Percentiles rank a stretch among this genome's conserved stretches.
Evolutionary conservation across 345 rosid species (phyloP).

Genomic region (Pugionium dolabratum): DNA sequence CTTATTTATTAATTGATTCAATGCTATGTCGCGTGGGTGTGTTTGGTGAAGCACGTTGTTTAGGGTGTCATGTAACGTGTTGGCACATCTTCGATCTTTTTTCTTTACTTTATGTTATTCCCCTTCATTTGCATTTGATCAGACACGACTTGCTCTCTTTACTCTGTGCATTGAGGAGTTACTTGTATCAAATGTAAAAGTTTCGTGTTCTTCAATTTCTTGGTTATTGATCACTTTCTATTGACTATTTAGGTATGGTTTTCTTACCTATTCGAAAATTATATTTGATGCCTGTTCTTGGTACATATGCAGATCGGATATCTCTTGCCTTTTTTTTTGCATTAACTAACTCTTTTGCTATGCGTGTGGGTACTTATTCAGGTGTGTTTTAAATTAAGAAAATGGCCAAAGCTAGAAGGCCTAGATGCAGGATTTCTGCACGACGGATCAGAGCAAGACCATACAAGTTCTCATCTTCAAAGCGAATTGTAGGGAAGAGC

Average conservation of each 20-base stretch:
- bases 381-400: slow-evolving; percentile 14
- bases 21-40: slow-evolving; percentile 21
- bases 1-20: slow-evolving; percentile 12
- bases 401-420: slow-evolving; percentile 74
- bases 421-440: slow-evolving; percentile 53
- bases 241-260: too few relatives aligned
- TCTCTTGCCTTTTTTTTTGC: too few relatives aligned
- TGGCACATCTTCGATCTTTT: not conserved
- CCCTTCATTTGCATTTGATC: too few relatives aligned
- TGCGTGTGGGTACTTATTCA: slow-evolving; percentile 10
- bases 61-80: slow-evolving; percentile 13
- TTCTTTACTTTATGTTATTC: too few relatives aligned
- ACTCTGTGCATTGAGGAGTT: too few relatives aligned
- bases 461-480: slow-evolving; percentile 37
- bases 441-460: slow-evolving; percentile 57
- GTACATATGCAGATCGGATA: too few relatives aligned
- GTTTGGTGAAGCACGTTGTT: slow-evolving; percentile 27
- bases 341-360: not conserved
- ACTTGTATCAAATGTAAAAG: too few relatives aligned
- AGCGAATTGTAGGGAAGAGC: slow-evolving; percentile 41
- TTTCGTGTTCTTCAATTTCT: too few relatives aligned
- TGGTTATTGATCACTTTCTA: too few relatives aligned
- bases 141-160: too few relatives aligned
- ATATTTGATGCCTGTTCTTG: too few relatives aligned
- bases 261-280: too few relatives aligned